Conservation (phyloP, 2,329 filamentous ascomycete genomes). For the Paramyrothecium roridum region DNA sequence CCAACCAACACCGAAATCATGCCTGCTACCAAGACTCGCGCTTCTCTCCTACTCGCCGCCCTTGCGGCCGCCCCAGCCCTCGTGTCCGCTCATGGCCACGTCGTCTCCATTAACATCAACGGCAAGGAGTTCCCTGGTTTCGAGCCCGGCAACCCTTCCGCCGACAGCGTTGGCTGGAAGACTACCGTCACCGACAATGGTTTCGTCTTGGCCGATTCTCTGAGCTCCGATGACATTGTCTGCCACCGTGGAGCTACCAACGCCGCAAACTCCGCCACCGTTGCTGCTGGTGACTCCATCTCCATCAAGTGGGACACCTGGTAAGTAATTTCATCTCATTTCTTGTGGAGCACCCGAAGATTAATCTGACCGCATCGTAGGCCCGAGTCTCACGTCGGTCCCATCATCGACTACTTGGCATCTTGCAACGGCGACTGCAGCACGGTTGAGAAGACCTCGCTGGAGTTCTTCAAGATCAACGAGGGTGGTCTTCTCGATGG, state of each 20-base stretch:
- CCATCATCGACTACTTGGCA: constrained; percentile 63
- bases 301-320: constrained; percentile 38
- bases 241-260: constrained; percentile 40
- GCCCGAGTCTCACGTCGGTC: constrained; percentile 43
- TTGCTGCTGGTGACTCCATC: constrained; percentile 36
- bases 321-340: not conserved
- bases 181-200: constrained; percentile 37
- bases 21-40: not conserved
- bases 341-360: not conserved
- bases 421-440: constrained; percentile 56
- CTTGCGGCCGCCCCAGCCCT: constrained; percentile 1
- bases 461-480: constrained; percentile 64
- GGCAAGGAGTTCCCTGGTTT: not conserved
- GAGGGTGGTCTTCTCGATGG: constrained; percentile 35
- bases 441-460: constrained; percentile 45
- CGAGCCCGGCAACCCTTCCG: constrained; percentile 1
- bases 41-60: not conserved
- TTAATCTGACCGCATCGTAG: not conserved
- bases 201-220: constrained; percentile 41
- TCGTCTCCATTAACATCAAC: not conserved
- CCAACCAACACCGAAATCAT: not conserved
- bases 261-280: constrained; percentile 31
- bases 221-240: constrained; percentile 37
- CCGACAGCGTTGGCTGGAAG: constrained; percentile 1
- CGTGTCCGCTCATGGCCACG: constrained; percentile 1